These are phyloP conservation scores for Euphorbia celastroides DNA, from an alignment of 441 rosid genomes.

Conservation along the genomic window DNA sequence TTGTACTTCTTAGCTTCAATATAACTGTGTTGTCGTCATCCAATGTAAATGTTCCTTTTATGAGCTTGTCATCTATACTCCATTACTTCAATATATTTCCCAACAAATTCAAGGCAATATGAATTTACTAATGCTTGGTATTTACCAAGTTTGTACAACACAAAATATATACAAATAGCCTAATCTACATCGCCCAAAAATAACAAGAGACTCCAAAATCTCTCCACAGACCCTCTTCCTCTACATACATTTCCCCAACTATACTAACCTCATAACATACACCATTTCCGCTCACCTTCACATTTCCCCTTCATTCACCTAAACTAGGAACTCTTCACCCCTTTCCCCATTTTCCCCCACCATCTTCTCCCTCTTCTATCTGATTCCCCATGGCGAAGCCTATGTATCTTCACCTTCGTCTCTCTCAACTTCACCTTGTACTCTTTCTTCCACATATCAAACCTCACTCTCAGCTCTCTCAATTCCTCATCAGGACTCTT, in stretches of 20 bases:
- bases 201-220: conserved; percentile 9
- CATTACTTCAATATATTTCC: too few relatives aligned
- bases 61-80: too few relatives aligned
- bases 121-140: too few relatives aligned
- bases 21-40: too few relatives aligned
- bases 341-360: conserved; percentile 70
- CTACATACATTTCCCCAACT: conserved; percentile 23
- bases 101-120: too few relatives aligned
- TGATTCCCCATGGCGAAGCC: conserved; percentile 38
- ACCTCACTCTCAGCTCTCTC: conserved; percentile 53
- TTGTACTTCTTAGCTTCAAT: too few relatives aligned
- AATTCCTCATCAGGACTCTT: conserved; percentile 56
- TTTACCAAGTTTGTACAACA: too few relatives aligned
- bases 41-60: too few relatives aligned
- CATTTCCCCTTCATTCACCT: too few relatives aligned
- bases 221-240: conserved; percentile 19
- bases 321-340: conserved; percentile 2
- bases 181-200: conserved; percentile 8
- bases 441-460: conserved; percentile 89
- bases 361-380: conserved; percentile 64
- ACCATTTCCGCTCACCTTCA: neutral
- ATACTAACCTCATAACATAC: conserved; percentile 12
- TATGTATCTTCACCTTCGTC: conserved; percentile 58
- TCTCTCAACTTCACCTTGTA: conserved; percentile 73
- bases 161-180: conserved; percentile 28